Conservation (phyloP, 306 rosid genomes). For the Dicorynia guianensis region DNA sequence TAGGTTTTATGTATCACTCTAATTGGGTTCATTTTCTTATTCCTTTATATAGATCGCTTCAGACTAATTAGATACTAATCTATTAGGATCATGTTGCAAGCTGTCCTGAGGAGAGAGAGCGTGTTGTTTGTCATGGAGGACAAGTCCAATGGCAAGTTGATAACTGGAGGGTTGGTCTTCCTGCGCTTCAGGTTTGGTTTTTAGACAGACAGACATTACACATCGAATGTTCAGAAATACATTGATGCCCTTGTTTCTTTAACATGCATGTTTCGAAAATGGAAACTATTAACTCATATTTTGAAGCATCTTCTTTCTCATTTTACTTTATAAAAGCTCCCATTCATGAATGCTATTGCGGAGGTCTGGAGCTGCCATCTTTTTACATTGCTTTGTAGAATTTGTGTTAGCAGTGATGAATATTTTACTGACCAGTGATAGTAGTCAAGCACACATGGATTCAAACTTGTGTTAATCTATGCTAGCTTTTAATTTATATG, state of each 20-base stretch:
- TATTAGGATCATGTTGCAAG: constrained; percentile 94
- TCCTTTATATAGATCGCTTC: constrained; percentile 5
- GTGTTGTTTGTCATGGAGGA: constrained; percentile 75
- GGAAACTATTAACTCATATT: background rate
- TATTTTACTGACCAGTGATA: background rate
- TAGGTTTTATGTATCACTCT: background rate
- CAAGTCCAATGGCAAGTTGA: constrained; percentile 90
- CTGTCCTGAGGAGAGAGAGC: constrained; percentile 86
- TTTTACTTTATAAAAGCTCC: background rate
- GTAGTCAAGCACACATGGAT: background rate
- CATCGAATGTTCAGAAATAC: constrained; percentile 8
- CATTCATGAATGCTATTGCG: background rate
- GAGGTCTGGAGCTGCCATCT: background rate
- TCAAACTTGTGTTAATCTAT: background rate
- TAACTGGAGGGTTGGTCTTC: constrained; percentile 93
- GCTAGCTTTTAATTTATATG: background rate
- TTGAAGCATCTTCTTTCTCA: background rate
- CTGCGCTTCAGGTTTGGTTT: constrained; percentile 88
- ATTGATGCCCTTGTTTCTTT: constrained; percentile 32
- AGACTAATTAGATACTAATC: constrained; percentile 28
- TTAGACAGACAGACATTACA: constrained; percentile 26
- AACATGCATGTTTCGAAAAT: constrained; percentile 24
- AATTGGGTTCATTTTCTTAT: constrained; percentile 2
- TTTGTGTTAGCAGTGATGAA: background rate
- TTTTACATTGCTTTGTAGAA: background rate